Percentiles rank a stretch among this genome's conserved stretches.
phyloP scores from a whole-genome alignment of 2,329 filamentous ascomycete species.

The Curvularia sp. region DNA sequence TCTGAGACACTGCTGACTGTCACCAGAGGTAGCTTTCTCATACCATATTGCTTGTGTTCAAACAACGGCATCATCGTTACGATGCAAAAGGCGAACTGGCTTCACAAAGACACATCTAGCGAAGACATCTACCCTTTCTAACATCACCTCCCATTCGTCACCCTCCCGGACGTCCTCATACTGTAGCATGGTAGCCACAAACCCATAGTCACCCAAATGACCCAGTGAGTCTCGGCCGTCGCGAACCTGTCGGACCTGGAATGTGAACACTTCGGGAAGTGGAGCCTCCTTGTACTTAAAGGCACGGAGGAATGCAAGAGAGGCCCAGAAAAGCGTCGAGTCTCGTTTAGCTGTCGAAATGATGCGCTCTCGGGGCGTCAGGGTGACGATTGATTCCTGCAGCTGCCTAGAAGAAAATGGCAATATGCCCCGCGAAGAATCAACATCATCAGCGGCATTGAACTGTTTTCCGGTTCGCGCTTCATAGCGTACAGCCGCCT shows the following conservation, averaged over 20 bases:
- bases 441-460: constrained; percentile 30
- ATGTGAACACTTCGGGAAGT: constrained; percentile 58
- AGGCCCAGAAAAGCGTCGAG: constrained; percentile 58
- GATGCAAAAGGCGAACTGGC: constrained; percentile 51
- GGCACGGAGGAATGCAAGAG: constrained; percentile 64
- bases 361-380: constrained; percentile 55
- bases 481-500: constrained; percentile 66
- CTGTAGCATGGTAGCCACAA: constrained; percentile 23
- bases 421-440: constrained; percentile 53
- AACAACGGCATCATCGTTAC: constrained; percentile 13
- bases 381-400: constrained; percentile 57
- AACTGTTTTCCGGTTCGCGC: constrained; percentile 55
- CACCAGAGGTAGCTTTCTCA: background rate
- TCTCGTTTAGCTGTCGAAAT: constrained; percentile 49
- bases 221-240: constrained; percentile 12
- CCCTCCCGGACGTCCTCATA: constrained; percentile 40
- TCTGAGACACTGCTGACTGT: background rate
- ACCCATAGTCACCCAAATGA: constrained; percentile 28
- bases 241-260: constrained; percentile 32
- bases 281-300: constrained; percentile 62
- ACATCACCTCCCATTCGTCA: constrained; percentile 57
- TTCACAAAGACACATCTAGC: constrained; percentile 37
- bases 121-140: constrained; percentile 51
- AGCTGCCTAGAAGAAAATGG: constrained; percentile 61
- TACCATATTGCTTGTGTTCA: background rate